phyloP scores from a whole-genome alignment of 352 stramenopile genomes.

The Phytophthora parvispora region DNA sequence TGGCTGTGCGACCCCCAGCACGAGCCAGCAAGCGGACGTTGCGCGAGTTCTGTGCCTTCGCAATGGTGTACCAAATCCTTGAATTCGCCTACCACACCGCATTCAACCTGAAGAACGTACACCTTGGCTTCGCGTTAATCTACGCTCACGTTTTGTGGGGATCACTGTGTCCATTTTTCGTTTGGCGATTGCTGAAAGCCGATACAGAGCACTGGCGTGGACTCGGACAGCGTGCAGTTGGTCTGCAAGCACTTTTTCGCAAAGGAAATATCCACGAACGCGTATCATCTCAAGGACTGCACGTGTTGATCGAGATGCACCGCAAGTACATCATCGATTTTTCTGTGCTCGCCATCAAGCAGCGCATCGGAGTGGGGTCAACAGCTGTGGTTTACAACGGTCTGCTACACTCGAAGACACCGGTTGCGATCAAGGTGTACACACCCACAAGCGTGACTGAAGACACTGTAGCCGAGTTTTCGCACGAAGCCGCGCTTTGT shows the following conservation, averaged over 20 bases:
- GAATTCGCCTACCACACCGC: slow-evolving; percentile 47
- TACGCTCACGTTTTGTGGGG: slow-evolving; percentile 45
- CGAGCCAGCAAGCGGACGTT: slow-evolving; percentile 54
- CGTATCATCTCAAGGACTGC: slow-evolving; percentile 53
- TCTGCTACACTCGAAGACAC: slow-evolving; percentile 44
- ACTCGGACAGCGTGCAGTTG: slow-evolving; percentile 46
- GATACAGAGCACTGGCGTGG: slow-evolving; percentile 80
- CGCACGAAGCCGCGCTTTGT: slow-evolving; percentile 62
- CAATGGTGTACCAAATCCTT: slow-evolving; percentile 45
- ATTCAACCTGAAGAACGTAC: slow-evolving; percentile 36
- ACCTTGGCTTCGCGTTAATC: slow-evolving; percentile 39
- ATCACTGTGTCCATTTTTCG: slow-evolving; percentile 44
- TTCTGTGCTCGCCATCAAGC: slow-evolving; percentile 45
- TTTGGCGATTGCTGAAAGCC: slow-evolving; percentile 57
- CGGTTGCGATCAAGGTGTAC: slow-evolving; percentile 74
- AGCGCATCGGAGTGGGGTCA: slow-evolving; percentile 47
- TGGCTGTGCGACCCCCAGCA: slow-evolving; percentile 45
- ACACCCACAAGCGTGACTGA: slow-evolving; percentile 65
- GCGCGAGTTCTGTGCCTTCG: slow-evolving; percentile 58
- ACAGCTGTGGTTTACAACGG: slow-evolving; percentile 65
- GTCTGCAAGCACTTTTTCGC: slow-evolving; percentile 44
- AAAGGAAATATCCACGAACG: slow-evolving; percentile 51
- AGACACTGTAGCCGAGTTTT: slow-evolving; percentile 58
- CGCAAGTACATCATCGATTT: slow-evolving; percentile 57
- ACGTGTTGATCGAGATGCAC: slow-evolving; percentile 63